phyloP scores from a whole-genome alignment of 2,329 filamentous ascomycete genomes.

The Cladophialophora carrionii region DNA sequence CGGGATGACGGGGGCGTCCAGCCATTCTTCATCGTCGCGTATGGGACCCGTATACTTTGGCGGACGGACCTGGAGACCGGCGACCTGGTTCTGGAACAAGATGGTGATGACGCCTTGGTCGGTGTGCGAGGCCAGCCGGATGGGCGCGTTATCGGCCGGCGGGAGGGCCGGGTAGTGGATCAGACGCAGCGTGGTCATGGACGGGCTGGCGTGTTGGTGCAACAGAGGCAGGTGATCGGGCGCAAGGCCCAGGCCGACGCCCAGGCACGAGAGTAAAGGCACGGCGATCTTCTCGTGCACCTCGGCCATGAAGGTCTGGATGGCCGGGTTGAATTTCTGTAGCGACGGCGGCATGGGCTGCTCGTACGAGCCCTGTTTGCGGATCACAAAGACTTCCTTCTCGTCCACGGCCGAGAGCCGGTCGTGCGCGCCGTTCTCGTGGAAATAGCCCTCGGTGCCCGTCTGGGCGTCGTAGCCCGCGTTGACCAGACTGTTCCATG shows the following conservation, averaged over 20 bases:
- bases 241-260: slow-evolving; percentile 73
- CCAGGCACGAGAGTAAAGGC: slow-evolving; percentile 51
- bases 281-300: slow-evolving; percentile 30
- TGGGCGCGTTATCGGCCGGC: slow-evolving; percentile 56
- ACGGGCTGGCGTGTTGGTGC: slow-evolving; percentile 63
- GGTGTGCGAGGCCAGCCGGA: slow-evolving; percentile 71
- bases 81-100: slow-evolving; percentile 61
- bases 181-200: slow-evolving; percentile 68
- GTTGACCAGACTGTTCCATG: slow-evolving; percentile 30
- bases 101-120: slow-evolving; percentile 61
- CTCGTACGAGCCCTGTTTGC: slow-evolving; percentile 26
- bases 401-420: slow-evolving; percentile 13
- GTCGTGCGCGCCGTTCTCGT: slow-evolving; percentile 26
- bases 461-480: slow-evolving; percentile 27
- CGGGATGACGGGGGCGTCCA: slow-evolving; percentile 52
- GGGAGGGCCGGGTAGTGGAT: slow-evolving; percentile 77
- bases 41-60: slow-evolving; percentile 54
- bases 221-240: slow-evolving; percentile 73
- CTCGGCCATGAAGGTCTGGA: slow-evolving; percentile 27
- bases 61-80: slow-evolving; percentile 58
- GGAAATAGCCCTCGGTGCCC: slow-evolving; percentile 25
- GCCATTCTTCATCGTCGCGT: slow-evolving; percentile 53
- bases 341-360: slow-evolving; percentile 29
- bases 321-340: slow-evolving; percentile 25
- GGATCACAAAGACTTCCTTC: slow-evolving; percentile 30